Percentiles rank a stretch among this genome's conserved stretches.
Evolutionary conservation across 108 stramenopile genomes (phyloP).

Genomic region (Pseudonitzschia pungens): DNA sequence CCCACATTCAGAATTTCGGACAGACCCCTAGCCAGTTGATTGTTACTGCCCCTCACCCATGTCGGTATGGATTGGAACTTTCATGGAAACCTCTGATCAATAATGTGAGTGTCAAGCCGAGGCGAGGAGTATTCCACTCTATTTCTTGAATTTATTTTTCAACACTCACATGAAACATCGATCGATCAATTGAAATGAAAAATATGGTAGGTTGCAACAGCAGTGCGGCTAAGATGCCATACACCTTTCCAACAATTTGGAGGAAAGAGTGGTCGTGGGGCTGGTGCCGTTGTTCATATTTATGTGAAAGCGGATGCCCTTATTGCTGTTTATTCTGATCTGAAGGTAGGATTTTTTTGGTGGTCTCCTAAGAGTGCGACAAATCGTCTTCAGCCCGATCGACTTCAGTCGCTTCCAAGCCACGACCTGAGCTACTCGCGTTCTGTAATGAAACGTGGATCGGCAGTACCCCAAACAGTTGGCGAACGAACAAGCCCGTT

Average conservation of each 20-base stretch:
- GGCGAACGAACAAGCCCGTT: conserved; percentile 18
- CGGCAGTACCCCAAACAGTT: conserved; percentile 34
- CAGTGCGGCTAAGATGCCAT: conserved; percentile 53
- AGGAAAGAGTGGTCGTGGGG: conserved; percentile 42
- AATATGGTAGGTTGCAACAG: conserved; percentile 28
- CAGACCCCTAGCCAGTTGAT: conserved; percentile 94
- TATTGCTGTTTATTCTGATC: conserved; percentile 67
- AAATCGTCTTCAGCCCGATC: conserved; percentile 57
- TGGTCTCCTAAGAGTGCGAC: conserved; percentile 37
- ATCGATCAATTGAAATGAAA: background rate
- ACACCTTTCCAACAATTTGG: conserved; percentile 75
- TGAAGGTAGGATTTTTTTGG: conserved; percentile 73
- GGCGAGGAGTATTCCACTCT: background rate
- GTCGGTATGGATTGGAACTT: conserved; percentile 45
- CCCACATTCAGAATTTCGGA: conserved; percentile 96
- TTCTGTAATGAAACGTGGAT: conserved; percentile 43
- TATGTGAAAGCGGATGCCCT: conserved; percentile 51
- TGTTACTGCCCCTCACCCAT: conserved; percentile 64
- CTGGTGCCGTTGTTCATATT: conserved; percentile 60
- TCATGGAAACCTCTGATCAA: conserved; percentile 56
- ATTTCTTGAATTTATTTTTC: background rate
- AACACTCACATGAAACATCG: background rate
- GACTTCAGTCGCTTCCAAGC: conserved; percentile 44
- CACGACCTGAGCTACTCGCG: conserved; percentile 37
- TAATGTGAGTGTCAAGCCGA: conserved; percentile 35